Evolutionary conservation across 1,139 yeast genomes (phyloP), one percentile per base, ranked within the genome.

Genomic region (Yamadazyma conglobata): DNA sequence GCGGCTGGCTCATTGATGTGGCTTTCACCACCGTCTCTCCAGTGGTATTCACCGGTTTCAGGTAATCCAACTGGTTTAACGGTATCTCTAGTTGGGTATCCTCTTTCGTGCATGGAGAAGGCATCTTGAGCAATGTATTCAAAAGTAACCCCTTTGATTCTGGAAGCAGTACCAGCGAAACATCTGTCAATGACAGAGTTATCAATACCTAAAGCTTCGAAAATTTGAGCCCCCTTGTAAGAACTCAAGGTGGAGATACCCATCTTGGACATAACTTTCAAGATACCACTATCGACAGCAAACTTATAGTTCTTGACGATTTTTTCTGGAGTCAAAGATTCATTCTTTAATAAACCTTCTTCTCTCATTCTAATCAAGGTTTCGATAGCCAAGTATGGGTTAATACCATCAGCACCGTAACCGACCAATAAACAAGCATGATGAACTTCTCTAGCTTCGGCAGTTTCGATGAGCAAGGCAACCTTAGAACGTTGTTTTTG

Each of bases 211-310:
- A 91, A 71, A 33, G 95, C 95, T 63, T 91, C 98, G 56, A 91
- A 91, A 52, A 91, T 91, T 64, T 91, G 98, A 14, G 98, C 98
- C 60, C 97, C 98, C 64, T 91, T 91, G 65, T 91, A 91, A 14
- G 96, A 86, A 15, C 96, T 96, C 57, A 91, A 71, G 20, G 98
- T 91, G 22, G 97, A 89, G 49, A 91, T 91, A 71, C 98, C 98
- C 97, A 91, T 91, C 71, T 91, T 91, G 27, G 96, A 86, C 98
- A 91, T 91, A 39, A 91, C 96, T 67, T 91, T 91, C 53, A 87
- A 69, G 45, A 91, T 82, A 61, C 97, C 97, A 36, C 88, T 81
- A 54, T 89, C 95, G 40, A 85, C 70, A 12, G 96, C 80, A 43
- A 75, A 68, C 57, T 81, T 83, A 66, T 86, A 91, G 67, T 91